Evolutionary conservation across 305 asterid species (phyloP).

Genomic region (Fraxinus ornus): DNA sequence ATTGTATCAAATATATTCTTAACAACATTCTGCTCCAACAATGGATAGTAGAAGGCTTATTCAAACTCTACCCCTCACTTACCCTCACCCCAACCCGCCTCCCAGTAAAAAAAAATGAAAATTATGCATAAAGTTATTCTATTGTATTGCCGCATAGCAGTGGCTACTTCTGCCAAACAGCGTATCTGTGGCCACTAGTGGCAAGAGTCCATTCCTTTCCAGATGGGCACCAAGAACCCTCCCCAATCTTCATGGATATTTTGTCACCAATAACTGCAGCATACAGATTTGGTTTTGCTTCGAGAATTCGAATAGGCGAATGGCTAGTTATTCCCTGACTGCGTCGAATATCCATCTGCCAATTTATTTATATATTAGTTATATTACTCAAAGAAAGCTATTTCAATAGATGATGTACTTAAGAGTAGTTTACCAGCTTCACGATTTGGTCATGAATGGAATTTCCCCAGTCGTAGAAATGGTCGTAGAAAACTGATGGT

Average conservation of each 20-base stretch:
- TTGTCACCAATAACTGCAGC: slow-evolving; percentile 84
- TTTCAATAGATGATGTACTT: background rate
- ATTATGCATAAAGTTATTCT: background rate
- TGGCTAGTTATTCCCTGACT: slow-evolving; percentile 68
- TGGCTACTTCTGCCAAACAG: slow-evolving; percentile 67
- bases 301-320: slow-evolving; percentile 58
- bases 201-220: slow-evolving; percentile 85
- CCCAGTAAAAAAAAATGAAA: background rate
- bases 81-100: background rate
- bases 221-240: slow-evolving; percentile 82
- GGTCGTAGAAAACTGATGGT: slow-evolving; percentile 89
- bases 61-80: background rate
- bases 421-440: slow-evolving; percentile 64
- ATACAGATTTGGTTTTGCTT: slow-evolving; percentile 74
- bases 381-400: background rate
- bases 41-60: background rate
- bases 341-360: slow-evolving; percentile 67
- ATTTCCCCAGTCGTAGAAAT: slow-evolving; percentile 75
- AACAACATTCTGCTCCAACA: background rate
- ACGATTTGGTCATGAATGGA: slow-evolving; percentile 67
- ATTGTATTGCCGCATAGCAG: background rate
- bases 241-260: slow-evolving; percentile 81
- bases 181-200: slow-evolving; percentile 72
- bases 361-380: slow-evolving; percentile 6
- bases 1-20: background rate